phyloP scores from a whole-genome alignment of 23 red algal genomes.

The Gracilaria domingensis region DNA sequence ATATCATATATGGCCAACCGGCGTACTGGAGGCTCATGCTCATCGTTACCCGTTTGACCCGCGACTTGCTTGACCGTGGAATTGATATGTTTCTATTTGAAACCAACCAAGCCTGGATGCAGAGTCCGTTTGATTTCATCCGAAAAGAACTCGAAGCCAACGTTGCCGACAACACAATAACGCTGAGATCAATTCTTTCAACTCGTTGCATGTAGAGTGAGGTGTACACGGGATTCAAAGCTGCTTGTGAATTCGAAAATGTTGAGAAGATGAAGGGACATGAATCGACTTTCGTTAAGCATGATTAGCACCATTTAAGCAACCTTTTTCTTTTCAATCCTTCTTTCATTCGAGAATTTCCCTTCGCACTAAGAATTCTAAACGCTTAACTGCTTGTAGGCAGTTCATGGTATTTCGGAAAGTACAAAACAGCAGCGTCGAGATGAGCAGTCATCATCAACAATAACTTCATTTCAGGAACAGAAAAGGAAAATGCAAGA shows the following conservation, averaged over 20 bases:
- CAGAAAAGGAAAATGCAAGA: slow-evolving; percentile 57
- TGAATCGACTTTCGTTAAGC: slow-evolving; percentile 42
- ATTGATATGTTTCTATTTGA: slow-evolving; percentile 81
- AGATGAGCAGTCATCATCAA: slow-evolving; percentile 69
- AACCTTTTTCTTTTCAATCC: slow-evolving; percentile 45
- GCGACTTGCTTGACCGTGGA: slow-evolving; percentile 69
- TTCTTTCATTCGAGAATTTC: slow-evolving; percentile 50
- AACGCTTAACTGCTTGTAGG: slow-evolving; percentile 62
- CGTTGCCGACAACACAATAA: slow-evolving; percentile 68
- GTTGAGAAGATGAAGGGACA: slow-evolving; percentile 40
- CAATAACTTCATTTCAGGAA: slow-evolving; percentile 83
- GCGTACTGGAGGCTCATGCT: slow-evolving; percentile 83
- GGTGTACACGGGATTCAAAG: slow-evolving; percentile 59
- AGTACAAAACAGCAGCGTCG: slow-evolving; percentile 49
- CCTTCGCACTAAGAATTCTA: slow-evolving; percentile 51
- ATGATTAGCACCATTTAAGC: slow-evolving; percentile 68
- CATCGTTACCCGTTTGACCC: slow-evolving; percentile 61
- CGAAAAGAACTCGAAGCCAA: slow-evolving; percentile 47
- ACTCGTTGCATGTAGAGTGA: slow-evolving; percentile 64
- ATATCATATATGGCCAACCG: slow-evolving; percentile 49
- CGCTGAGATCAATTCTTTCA: slow-evolving; percentile 35
- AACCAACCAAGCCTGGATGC: slow-evolving; percentile 73
- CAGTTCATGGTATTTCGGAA: slow-evolving; percentile 73
- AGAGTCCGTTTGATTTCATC: slow-evolving; percentile 58
- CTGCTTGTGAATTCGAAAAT: slow-evolving; percentile 9